Base-by-base conservation (phyloP, 1,139 yeast species). In the Scheffersomyces stambukii region DNA sequence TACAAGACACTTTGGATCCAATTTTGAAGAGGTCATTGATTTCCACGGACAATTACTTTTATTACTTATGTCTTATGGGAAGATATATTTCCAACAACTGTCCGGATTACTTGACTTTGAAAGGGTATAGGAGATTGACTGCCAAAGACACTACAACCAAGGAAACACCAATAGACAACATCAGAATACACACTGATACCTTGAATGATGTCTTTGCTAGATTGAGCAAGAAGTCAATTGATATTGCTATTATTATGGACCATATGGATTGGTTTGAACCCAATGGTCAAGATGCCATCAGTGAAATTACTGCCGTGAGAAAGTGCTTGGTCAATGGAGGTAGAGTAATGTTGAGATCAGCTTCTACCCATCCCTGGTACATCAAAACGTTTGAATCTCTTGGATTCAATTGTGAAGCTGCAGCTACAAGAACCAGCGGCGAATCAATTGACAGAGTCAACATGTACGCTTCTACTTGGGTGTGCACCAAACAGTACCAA, bases 241-340 rank as follows among this genome's bases (percentile, higher is more conserved):
- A 88, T 7, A 78, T 80, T 45, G 91, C 91, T 16, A 74, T 84
- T 28, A 81, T 84, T 33, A 84, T 84, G 95, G 95, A 84, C 53
- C 95, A 84, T 52, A 81, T 83, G 91, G 95, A 84, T 55, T 84
- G 94, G 94, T 83, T 83, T 50, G 79, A 77, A 42, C 81, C 84
- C 22, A 53, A 64, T 13, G 81, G 81, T 11, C 45, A 47, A 6
- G 89, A 80, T 19, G 91, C 85, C 8, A 60, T 66, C 27, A 64
- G 69, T 30, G 94, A 84, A 52, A 78, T 84, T 42, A 51, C 65
- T 17, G 84, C 86, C 0, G 64, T 83, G 30, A 70, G 69, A 50
- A 65, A 69, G 30, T 82, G 88, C 15, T 64, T 84, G 36, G 71
- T 73, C 6, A 66, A 69, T 16, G 77, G 78, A 23, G 95, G 94